A percentile compares a stretch with the other conserved stretches of the same genome.
Evolutionary conservation across 768 basidiomycete species (phyloP).

Genomic region (Auricularia sp.): DNA sequence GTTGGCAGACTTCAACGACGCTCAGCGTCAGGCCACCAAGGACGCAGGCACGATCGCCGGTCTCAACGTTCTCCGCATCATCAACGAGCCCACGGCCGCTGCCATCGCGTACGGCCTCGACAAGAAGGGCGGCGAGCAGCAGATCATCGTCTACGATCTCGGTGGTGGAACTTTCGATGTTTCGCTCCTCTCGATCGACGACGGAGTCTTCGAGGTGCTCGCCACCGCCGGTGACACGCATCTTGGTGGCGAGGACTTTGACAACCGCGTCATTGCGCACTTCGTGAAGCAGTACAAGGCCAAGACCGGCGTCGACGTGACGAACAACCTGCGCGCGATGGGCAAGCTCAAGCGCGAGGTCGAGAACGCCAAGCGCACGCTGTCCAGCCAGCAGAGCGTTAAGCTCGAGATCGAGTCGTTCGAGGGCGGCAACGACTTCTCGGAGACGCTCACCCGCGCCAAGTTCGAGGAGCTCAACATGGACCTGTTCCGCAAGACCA

Average conservation of each 20-base stretch:
- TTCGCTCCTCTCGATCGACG: slow-evolving; percentile 88
- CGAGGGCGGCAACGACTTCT: slow-evolving; percentile 93
- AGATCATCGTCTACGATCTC: slow-evolving; percentile 83
- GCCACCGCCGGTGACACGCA: slow-evolving; percentile 93
- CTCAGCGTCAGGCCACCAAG: too few species aligned
- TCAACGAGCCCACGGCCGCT: slow-evolving; percentile 96
- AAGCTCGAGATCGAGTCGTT: slow-evolving; percentile 94
- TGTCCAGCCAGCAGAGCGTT: slow-evolving; percentile 66
- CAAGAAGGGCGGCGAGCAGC: slow-evolving; percentile 49
- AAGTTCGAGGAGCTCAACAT: slow-evolving; percentile 99
- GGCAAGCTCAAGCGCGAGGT: too few species aligned
- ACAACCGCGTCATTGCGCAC: too few species aligned
- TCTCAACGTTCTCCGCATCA: too few species aligned
- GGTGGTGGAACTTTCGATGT: slow-evolving; percentile 99
- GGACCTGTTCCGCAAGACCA: slow-evolving; percentile 98
- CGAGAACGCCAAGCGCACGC: too few species aligned
- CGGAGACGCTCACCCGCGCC: slow-evolving; percentile 93
- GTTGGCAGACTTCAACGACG: too few species aligned
- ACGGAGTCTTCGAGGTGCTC: slow-evolving; percentile 84
- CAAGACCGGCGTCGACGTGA: too few species aligned
- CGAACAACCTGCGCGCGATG: too few species aligned
- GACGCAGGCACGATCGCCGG: too few species aligned
- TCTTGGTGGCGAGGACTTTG: slow-evolving; percentile 81
- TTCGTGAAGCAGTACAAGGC: too few species aligned
- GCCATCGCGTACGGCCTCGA: slow-evolving; percentile 98